A percentile compares a stretch with the other conserved stretches of the same genome.
Evolutionary conservation across 2,329 filamentous ascomycete species (phyloP).

Genomic region (Cercospora sojina): DNA sequence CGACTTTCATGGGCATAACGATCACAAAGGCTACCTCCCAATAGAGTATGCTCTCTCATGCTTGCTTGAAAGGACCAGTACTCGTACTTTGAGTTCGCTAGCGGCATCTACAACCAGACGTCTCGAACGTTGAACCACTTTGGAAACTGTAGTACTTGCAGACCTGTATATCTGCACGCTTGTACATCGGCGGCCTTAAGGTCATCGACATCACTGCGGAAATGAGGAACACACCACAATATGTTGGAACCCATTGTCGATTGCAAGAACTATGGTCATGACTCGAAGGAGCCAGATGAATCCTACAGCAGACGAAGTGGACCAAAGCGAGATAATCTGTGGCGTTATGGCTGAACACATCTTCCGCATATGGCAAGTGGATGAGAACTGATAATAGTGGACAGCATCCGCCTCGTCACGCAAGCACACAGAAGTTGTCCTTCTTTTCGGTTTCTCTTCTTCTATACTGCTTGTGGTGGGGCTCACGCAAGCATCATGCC

Average conservation of each 20-base stretch:
- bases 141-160: neutral
- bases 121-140: neutral
- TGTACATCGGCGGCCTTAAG: neutral
- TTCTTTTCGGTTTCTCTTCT: neutral
- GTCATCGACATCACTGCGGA: neutral
- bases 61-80: neutral
- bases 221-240: neutral
- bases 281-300: neutral
- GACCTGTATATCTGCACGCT: neutral
- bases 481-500: neutral
- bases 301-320: neutral
- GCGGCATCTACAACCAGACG: neutral
- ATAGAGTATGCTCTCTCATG: neutral
- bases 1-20: neutral
- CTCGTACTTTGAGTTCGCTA: slow-evolving; percentile 3
- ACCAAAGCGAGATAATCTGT: slow-evolving; percentile 5
- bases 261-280: neutral
- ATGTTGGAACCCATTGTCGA: neutral
- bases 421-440: neutral
- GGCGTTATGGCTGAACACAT: slow-evolving; percentile 1
- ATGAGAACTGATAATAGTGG: neutral
- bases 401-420: neutral
- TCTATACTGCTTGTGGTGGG: neutral
- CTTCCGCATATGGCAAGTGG: neutral
- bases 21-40: neutral